phyloP scores from a whole-genome alignment of 495 filamentous ascomycete genomes.

The Halenospora varia region DNA sequence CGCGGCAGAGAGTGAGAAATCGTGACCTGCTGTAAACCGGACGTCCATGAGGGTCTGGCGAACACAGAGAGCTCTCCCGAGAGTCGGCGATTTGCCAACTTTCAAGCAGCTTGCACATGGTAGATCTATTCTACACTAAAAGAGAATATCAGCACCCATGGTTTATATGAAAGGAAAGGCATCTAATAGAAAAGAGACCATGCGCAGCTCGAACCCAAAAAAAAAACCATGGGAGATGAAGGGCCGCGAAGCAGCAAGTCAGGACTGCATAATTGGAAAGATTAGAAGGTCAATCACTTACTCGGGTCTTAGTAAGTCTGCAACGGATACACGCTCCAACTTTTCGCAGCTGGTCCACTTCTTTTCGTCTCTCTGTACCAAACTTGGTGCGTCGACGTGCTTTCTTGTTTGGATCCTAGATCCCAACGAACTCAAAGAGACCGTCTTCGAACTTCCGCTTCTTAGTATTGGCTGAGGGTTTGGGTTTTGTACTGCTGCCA shows the following conservation, averaged over 20 bases:
- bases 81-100: no score
- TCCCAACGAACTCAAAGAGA: background rate
- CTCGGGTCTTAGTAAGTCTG: conserved; percentile 1
- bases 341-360: conserved; percentile 1
- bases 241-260: background rate
- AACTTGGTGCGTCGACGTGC: background rate
- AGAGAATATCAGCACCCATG: no score
- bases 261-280: background rate
- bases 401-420: background rate
- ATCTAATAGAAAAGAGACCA: no score
- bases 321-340: conserved; percentile 8
- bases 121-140: conserved; percentile 1
- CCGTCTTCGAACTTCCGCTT: background rate
- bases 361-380: background rate
- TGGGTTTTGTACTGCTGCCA: background rate
- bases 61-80: background rate
- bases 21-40: conserved; percentile 2
- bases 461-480: background rate
- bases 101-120: conserved; percentile 1
- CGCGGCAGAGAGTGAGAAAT: background rate
- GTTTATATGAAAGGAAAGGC: no score
- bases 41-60: background rate
- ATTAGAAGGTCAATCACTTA: background rate
- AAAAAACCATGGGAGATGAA: background rate
- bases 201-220: no score